phyloP scores from a whole-genome alignment of 306 rosid genomes.

The Potentilla sterilis region DNA sequence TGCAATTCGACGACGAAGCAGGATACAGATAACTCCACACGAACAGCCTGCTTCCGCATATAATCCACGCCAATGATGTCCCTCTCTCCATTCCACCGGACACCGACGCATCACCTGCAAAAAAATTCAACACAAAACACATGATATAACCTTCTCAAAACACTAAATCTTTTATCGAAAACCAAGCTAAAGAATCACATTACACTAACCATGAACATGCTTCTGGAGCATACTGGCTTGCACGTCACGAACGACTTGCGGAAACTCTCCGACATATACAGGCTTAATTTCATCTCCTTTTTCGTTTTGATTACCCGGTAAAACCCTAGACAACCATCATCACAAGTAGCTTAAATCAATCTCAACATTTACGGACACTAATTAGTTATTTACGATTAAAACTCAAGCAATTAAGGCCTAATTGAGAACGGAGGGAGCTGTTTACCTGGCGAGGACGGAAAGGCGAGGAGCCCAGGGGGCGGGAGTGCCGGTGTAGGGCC shows the following conservation, averaged over 20 bases:
- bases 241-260: slow-evolving; percentile 67
- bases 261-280: slow-evolving; percentile 85
- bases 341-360: slow-evolving; percentile 6
- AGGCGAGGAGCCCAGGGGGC: slow-evolving; percentile 98
- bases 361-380: background rate
- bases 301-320: slow-evolving; percentile 53
- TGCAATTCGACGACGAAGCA: slow-evolving; percentile 48
- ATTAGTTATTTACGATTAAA: background rate
- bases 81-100: slow-evolving; percentile 80
- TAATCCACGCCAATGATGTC: slow-evolving; percentile 80
- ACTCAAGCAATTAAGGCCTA: background rate
- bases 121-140: background rate
- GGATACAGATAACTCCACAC: slow-evolving; percentile 79
- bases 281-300: slow-evolving; percentile 62
- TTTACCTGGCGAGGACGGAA: slow-evolving; percentile 84
- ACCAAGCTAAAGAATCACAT: slow-evolving; percentile 6
- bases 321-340: slow-evolving; percentile 42
- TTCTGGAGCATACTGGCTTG: slow-evolving; percentile 57
- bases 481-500: slow-evolving; percentile 89
- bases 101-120: slow-evolving; percentile 53
- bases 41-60: slow-evolving; percentile 61
- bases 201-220: slow-evolving; percentile 47
- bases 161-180: background rate
- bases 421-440: background rate
- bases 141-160: background rate